Base-by-base conservation (phyloP, 2,329 filamentous ascomycete genomes). In the Neofusicoccum parvum region DNA sequence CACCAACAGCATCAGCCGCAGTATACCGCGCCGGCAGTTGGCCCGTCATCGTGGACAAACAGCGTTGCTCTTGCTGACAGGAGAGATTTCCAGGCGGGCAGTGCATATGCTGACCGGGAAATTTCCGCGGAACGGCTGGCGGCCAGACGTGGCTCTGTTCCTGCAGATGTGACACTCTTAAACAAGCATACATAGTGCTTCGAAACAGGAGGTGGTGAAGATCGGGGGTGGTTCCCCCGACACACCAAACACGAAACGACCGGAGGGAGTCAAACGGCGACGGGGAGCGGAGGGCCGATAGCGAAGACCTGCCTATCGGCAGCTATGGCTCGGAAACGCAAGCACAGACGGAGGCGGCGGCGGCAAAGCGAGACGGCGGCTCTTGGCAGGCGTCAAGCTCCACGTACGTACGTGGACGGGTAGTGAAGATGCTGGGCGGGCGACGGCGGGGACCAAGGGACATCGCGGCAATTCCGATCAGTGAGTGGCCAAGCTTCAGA, bases 91-190 rank as follows among this genome's bases (percentile, higher is more conserved):
- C 14, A 59, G 51, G 39, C 15, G 39, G 23, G 39, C 54, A 27
- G 39, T 58, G 56, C 56, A 48, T 60, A 17, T 36, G 56, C 56
- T 48, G 56, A 60, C 27, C 54, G 41, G 54, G 12, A 46, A 46
- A 15, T 36, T 36, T 36, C 20, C 15, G 54, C 7, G 34, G 37
- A 27, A 36, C 20, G 17, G 3, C 49, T 54, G 32, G 17, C 5
- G 3, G 34, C 5, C 41, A 27, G 23, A 23, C 2, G 27, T 37
- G 32, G 15, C 4, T 2, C 17, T 17, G 53, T 45, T 10, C 56
- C 56, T 60, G 56, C 56, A 60, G 56, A 36, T 46, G 23, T 34
- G 39, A 20, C 7, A 36, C 12, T 23, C 12, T 34, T 15, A 36
- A 46, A 20, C 12, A 43, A 23, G 23, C 34, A 20, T n/a, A 15